A percentile compares a stretch with the other conserved stretches of the same genome.
phyloP scores from a whole-genome alignment of 2,329 filamentous ascomycete species.

The Phyllosticta citribraziliensis region DNA sequence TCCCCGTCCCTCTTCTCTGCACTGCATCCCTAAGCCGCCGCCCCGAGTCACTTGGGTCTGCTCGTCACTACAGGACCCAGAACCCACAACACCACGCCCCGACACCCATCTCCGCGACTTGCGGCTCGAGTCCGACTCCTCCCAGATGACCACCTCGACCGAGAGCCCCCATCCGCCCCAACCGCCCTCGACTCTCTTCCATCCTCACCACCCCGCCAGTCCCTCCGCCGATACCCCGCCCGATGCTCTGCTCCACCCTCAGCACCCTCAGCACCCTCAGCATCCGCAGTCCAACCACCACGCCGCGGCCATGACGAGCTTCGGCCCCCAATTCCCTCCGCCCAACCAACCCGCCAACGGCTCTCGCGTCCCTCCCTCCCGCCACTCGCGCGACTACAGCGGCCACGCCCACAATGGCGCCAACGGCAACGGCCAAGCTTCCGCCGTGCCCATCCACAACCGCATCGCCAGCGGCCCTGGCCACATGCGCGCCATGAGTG shows the following conservation, averaged over 20 bases:
- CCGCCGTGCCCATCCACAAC: constrained; percentile 25
- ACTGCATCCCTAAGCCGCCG: neutral
- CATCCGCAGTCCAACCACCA: neutral
- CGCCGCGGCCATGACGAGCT: neutral
- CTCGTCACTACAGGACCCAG: neutral
- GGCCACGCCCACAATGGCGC: constrained; percentile 19
- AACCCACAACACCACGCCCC: neutral
- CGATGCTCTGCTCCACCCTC: constrained; percentile 2
- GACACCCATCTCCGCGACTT: constrained; percentile 1
- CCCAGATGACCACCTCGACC: neutral
- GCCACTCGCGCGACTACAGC: constrained; percentile 23
- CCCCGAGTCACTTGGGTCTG: constrained; percentile 1
- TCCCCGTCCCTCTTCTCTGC: neutral
- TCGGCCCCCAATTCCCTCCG: constrained; percentile 15
- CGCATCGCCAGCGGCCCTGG: constrained; percentile 20
- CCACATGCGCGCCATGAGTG: constrained; percentile 23
- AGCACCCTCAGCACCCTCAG: neutral
- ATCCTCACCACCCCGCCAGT: neutral
- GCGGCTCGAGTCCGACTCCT: neutral
- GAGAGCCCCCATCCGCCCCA: constrained; percentile 1
- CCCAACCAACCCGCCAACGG: constrained; percentile 8
- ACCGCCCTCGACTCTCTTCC: constrained; percentile 4
- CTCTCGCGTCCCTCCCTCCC: constrained; percentile 16
- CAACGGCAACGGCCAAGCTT: constrained; percentile 22
- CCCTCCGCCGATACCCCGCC: constrained; percentile 8